A percentile compares a stretch with the other conserved stretches of the same genome.
These are phyloP conservation scores for Prunus mira DNA, from an alignment of 306 rosid genomes.

Conservation along the genomic window DNA sequence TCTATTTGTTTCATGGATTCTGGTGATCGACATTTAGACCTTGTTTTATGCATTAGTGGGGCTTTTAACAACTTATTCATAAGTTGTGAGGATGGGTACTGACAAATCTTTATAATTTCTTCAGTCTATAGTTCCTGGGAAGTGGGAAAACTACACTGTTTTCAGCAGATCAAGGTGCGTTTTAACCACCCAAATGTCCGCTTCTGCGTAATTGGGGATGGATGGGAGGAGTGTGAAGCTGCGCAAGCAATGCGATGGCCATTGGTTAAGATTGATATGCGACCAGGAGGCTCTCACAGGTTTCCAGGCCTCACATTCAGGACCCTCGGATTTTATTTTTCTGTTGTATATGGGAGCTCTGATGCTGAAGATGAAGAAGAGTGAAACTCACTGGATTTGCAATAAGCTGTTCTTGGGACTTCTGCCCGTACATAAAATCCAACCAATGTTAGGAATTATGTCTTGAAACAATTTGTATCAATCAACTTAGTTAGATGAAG, in stretches of 20 bases:
- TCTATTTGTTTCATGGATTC: neutral
- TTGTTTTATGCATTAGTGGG: conserved; percentile 10
- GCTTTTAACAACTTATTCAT: neutral
- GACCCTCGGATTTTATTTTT: conserved; percentile 60
- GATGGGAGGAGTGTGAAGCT: conserved; percentile 94
- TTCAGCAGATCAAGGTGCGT: conserved; percentile 74
- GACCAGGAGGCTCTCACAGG: conserved; percentile 69
- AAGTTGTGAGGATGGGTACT: neutral
- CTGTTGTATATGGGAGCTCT: conserved; percentile 68
- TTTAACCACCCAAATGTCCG: conserved; percentile 63
- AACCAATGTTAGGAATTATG: conserved; percentile 14
- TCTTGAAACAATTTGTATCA: neutral
- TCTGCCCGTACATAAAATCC: conserved; percentile 20
- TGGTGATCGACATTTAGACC: neutral
- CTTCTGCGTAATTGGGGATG: conserved; percentile 85
- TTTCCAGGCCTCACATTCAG: conserved; percentile 87
- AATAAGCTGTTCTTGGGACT: conserved; percentile 21
- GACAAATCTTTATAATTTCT: conserved; percentile 19
- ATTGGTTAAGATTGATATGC: conserved; percentile 67
- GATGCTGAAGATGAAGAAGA: conserved; percentile 48
- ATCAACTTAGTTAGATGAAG: conserved; percentile 16
- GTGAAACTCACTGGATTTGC: conserved; percentile 20
- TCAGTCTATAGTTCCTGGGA: conserved; percentile 94
- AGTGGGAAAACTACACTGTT: conserved; percentile 76
- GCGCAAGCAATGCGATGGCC: conserved; percentile 85